Evolutionary conservation across 2,329 filamentous ascomycete species (phyloP).

Genomic region (Pseudodiploospora longispora): DNA sequence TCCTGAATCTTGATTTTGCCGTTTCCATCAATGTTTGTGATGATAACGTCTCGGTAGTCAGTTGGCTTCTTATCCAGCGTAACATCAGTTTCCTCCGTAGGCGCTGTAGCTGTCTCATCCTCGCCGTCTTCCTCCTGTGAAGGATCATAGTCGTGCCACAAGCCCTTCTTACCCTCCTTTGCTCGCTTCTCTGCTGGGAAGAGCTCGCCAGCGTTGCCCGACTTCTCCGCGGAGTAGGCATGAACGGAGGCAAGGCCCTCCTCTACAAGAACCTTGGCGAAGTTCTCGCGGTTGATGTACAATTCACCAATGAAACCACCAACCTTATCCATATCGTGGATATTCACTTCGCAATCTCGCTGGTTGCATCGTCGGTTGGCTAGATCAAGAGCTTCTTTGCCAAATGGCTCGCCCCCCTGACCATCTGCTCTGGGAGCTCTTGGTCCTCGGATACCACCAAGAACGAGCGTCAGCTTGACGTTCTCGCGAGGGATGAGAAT

Average conservation of each 20-base stretch:
- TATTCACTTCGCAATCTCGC: constrained; percentile 91
- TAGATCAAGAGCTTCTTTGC: constrained; percentile 88
- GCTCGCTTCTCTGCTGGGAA: constrained; percentile 81
- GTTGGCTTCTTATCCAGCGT: constrained; percentile 56
- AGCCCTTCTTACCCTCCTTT: constrained; percentile 77
- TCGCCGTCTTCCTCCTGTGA: constrained; percentile 66
- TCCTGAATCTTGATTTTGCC: constrained; percentile 87
- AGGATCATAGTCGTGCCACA: constrained; percentile 95
- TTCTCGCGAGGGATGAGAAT: constrained; percentile 86
- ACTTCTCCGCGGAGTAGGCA: constrained; percentile 91
- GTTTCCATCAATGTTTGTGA: constrained; percentile 80
- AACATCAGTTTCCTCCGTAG: constrained; percentile 39
- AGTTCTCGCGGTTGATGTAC: constrained; percentile 90
- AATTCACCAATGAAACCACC: constrained; percentile 95
- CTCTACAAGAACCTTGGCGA: constrained; percentile 86
- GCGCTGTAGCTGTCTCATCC: constrained; percentile 43
- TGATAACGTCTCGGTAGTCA: constrained; percentile 88
- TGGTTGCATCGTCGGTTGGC: constrained; percentile 84
- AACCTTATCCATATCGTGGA: constrained; percentile 91
- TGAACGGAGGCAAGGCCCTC: constrained; percentile 91
- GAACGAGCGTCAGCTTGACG: constrained; percentile 88
- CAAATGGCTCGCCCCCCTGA: constrained; percentile 83
- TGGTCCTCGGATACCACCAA: constrained; percentile 86
- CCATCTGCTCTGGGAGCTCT: constrained; percentile 70
- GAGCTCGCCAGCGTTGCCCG: constrained; percentile 79